A percentile compares a stretch with the other conserved stretches of the same genome.
Evolutionary conservation across 371 early-diverging fungal species (phyloP).

Genomic region (Zopfochytrium polystomum): DNA sequence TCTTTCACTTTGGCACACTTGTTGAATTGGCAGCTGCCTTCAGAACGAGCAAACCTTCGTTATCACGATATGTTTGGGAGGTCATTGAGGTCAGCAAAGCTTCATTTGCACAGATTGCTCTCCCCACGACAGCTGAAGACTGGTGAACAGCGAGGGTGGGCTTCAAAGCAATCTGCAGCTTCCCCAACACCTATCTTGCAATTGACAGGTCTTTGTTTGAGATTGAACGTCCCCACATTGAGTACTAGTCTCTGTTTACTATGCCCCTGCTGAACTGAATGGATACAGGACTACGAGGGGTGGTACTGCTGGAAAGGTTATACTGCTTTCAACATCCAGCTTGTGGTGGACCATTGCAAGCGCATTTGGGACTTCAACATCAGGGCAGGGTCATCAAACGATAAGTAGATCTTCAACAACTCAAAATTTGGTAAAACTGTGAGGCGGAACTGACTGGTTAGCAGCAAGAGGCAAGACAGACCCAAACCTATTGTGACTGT

Average conservation of each 20-base stretch:
- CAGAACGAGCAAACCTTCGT: constrained; percentile 12
- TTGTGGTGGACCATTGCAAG: no score
- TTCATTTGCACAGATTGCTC: background rate
- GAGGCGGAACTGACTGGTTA: no score
- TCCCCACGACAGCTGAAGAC: background rate
- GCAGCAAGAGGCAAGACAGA: no score
- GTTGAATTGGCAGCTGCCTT: constrained; percentile 4
- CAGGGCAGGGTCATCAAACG: no score
- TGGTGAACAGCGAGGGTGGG: background rate
- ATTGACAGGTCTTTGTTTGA: constrained; percentile 16
- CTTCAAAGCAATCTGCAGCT: background rate
- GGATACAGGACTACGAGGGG: constrained; percentile 16
- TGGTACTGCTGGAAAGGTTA: constrained; percentile 12
- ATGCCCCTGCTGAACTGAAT: no score
- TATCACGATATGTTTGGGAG: constrained; percentile 7
- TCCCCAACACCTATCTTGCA: constrained; percentile 12
- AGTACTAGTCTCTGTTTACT: no score
- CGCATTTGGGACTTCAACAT: no score
- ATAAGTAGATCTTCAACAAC: constrained; percentile 1
- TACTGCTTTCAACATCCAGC: constrained; percentile 16
- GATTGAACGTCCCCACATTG: constrained; percentile 11
- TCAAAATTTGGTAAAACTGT: constrained; percentile 15
- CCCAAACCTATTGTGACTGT: no score
- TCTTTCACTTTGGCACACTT: constrained; percentile 9
- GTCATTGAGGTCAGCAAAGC: background rate